Conservation (phyloP, 139 green algal genomes). For the Yamagishiella unicocca region DNA sequence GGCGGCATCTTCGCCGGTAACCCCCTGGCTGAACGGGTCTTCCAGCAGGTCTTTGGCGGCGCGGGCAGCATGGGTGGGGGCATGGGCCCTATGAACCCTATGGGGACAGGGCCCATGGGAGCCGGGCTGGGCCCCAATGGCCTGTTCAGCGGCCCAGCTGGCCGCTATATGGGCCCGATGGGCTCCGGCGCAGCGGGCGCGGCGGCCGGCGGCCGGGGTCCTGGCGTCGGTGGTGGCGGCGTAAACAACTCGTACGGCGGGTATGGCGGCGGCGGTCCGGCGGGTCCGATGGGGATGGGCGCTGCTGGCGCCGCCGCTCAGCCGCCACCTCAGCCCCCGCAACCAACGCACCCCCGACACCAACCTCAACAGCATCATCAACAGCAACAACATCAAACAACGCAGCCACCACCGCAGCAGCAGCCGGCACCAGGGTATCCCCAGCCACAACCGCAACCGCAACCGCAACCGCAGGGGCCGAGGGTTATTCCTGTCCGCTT, state of each 20-base stretch:
- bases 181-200: background rate
- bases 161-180: constrained; percentile 19
- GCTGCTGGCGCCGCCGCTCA: background rate
- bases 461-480: background rate
- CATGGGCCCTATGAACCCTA: background rate
- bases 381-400: background rate
- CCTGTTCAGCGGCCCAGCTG: background rate
- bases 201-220: background rate
- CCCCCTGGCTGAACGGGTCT: constrained; percentile 9
- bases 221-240: background rate
- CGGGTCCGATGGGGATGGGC: constrained; percentile 17
- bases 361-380: background rate
- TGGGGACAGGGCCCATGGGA: background rate
- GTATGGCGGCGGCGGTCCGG: background rate
- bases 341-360: background rate
- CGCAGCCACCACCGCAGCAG: background rate
- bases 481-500: constrained; percentile 16
- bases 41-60: constrained; percentile 7
- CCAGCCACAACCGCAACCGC: background rate
- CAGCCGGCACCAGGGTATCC: too few relatives aligned
- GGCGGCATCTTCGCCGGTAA: background rate
- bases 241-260: background rate
- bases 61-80: background rate
- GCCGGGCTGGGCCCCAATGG: background rate
- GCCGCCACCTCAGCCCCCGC: background rate